Evolutionary conservation across 345 rosid species (phyloP).

Genomic region (Geranium brycei): DNA sequence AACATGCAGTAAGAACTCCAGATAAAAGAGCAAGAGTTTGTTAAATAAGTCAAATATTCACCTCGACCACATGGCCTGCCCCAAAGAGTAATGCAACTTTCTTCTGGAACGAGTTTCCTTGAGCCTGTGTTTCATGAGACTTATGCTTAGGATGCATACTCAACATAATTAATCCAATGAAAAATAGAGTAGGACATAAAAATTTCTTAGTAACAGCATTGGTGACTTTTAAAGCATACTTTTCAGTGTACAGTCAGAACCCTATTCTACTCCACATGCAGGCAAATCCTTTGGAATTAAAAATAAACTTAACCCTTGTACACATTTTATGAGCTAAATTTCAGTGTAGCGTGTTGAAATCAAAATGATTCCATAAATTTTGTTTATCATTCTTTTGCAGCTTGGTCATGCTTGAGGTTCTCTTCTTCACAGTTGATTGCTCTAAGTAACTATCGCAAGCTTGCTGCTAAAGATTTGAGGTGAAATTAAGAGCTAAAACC

Average conservation of each 20-base stretch:
- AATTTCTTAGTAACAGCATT: not conserved
- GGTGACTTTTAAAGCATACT: not conserved
- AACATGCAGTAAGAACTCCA: not conserved
- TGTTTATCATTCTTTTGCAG: no score
- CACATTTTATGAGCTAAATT: no score
- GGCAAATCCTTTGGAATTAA: not conserved
- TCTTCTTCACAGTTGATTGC: no score
- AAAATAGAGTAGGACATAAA: constrained; percentile 1
- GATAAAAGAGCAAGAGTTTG: not conserved
- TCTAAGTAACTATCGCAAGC: no score
- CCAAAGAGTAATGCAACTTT: constrained; percentile 83
- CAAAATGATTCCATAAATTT: no score
- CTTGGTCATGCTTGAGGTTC: no score
- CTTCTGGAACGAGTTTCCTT: constrained; percentile 95
- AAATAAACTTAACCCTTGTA: no score
- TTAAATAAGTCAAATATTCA: constrained; percentile 15
- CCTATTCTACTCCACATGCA: not conserved
- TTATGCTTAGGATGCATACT: not conserved
- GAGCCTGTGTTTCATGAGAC: constrained; percentile 38
- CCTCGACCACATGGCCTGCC: constrained; percentile 61
- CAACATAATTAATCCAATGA: not conserved
- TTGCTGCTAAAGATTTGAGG: no score
- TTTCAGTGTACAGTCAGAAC: no score
- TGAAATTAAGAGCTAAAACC: not conserved
- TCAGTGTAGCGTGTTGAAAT: no score